A percentile compares a stretch with the other conserved stretches of the same genome.
phyloP scores from a whole-genome alignment of 1,139 yeast species.

The Protomyces lactucae-debilis region DNA sequence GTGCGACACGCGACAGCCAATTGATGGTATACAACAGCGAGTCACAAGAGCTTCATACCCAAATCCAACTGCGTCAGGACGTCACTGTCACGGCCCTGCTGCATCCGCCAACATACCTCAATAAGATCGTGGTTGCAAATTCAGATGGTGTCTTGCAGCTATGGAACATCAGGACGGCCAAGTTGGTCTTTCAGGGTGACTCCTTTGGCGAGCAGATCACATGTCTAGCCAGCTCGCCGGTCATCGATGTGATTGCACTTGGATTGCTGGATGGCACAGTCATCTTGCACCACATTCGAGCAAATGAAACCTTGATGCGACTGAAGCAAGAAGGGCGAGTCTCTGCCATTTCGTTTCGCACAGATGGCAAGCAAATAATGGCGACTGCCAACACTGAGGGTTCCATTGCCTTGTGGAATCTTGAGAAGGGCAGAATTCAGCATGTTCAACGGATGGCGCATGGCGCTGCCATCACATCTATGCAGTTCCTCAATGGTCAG shows the following conservation, averaged over 20 bases:
- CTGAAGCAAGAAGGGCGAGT: conserved; percentile 58
- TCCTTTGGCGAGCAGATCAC: conserved; percentile 47
- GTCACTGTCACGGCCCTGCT: conserved; percentile 68
- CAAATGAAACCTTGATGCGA: conserved; percentile 56
- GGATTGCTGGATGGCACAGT: conserved; percentile 71
- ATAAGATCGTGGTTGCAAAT: conserved; percentile 66
- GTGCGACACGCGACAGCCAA: conserved; percentile 44
- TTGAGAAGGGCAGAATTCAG: conserved; percentile 64
- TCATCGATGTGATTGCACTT: conserved; percentile 71
- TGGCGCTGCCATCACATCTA: conserved; percentile 61
- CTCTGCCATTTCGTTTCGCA: conserved; percentile 77
- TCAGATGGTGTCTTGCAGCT: conserved; percentile 35
- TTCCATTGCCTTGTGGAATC: conserved; percentile 78
- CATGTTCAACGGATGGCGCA: conserved; percentile 64
- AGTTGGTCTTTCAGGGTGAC: conserved; percentile 33
- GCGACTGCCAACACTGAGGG: conserved; percentile 79
- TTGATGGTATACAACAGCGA: conserved; percentile 55
- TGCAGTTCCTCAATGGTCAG: conserved; percentile 80
- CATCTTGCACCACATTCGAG: conserved; percentile 61
- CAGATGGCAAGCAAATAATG: conserved; percentile 81
- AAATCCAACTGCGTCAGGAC: conserved; percentile 51
- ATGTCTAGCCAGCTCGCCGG: conserved; percentile 76
- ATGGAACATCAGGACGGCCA: conserved; percentile 39
- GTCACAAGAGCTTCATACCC: conserved; percentile 64
- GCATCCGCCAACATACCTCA: conserved; percentile 89